These are phyloP conservation scores for Orbilia brochopaga DNA, from an alignment of 2,329 filamentous ascomycete species.

Conservation along the genomic window DNA sequence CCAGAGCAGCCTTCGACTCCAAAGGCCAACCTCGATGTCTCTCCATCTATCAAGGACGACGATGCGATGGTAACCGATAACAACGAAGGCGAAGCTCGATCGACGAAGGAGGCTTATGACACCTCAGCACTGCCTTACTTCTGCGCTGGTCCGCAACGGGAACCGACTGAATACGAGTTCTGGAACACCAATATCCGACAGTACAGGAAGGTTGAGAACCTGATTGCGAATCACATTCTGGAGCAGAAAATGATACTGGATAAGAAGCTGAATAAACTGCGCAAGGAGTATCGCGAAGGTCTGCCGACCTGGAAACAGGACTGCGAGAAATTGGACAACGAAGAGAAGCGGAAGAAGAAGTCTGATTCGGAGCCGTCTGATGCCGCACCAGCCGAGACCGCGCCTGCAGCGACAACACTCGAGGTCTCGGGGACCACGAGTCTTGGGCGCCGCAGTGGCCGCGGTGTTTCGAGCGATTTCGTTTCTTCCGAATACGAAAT, in stretches of 20 bases:
- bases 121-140: conserved; percentile 52
- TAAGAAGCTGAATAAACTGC: conserved; percentile 50
- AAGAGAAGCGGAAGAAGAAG: conserved; percentile 54
- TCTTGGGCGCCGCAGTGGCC: conserved; percentile 53
- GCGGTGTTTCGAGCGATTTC: conserved; percentile 52
- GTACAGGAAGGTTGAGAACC: conserved; percentile 51
- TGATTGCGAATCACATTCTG: conserved; percentile 50
- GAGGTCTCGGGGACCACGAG: conserved; percentile 51
- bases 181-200: conserved; percentile 51
- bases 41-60: conserved; percentile 50
- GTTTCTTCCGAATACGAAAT: conserved; percentile 55
- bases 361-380: conserved; percentile 53
- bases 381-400: conserved; percentile 45
- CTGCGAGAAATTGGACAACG: conserved; percentile 54
- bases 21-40: conserved; percentile 34
- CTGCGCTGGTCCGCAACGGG: conserved; percentile 51
- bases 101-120: conserved; percentile 34
- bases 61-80: conserved; percentile 51
- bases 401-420: conserved; percentile 37
- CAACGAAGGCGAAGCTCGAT: conserved; percentile 26
- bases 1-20: conserved; percentile 42
- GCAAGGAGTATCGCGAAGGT: conserved; percentile 53
- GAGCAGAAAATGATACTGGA: conserved; percentile 32
- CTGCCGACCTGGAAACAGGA: conserved; percentile 51
- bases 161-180: conserved; percentile 53